Base-by-base conservation (phyloP, 1,284 basidiomycete species). In the Puccinia triticina region DNA sequence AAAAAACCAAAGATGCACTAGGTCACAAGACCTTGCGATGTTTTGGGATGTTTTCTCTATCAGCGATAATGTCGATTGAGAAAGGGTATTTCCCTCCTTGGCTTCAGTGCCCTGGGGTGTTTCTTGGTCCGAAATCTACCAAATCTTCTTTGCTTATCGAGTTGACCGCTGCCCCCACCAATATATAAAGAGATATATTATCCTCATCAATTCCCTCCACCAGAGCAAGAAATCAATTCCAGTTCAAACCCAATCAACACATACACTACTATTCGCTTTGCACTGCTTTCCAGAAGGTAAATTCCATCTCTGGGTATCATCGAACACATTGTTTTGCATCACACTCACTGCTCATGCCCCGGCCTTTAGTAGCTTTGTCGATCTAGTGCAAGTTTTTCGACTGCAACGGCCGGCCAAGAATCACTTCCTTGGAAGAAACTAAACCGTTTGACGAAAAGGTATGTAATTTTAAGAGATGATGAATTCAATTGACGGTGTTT, bases 11-110 rank as follows among this genome's bases (percentile, higher is more conserved):
- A 57, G 55, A 57, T 57, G 12, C 12, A 21, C 50, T 53, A 26
- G 23, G 61, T 40, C 61, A 66, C 32, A 66, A 66, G 61, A 16
- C 34, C 34, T 66, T 66, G 61, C 34, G 61, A 66, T 23, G 61
- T 3, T 40, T 21, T 16, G 37, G 61, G 34, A 66, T 40, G 34
- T 18, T 40, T 29, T 12, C 18, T 34, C 61, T 40, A 40, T 66
- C 34, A 40, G 61, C 23, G 34, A 40, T 18, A 18, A 66, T 66
- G 21, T 23, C 34, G 61, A 66, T 37, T 40, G 34, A 66, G 61
- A 66, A 66, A 66, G 61, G 61, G 61, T 66, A 23, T 66, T 37
- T 66, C 8, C n/a, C 26, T 26, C n/a, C 12, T 57, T 57, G 23
- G 55, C 55, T n/a, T 57, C 23, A 26, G 26, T 21, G n/a, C 55